phyloP scores from a whole-genome alignment of 495 filamentous ascomycete species.

The Barbatosphaeria neglecta region DNA sequence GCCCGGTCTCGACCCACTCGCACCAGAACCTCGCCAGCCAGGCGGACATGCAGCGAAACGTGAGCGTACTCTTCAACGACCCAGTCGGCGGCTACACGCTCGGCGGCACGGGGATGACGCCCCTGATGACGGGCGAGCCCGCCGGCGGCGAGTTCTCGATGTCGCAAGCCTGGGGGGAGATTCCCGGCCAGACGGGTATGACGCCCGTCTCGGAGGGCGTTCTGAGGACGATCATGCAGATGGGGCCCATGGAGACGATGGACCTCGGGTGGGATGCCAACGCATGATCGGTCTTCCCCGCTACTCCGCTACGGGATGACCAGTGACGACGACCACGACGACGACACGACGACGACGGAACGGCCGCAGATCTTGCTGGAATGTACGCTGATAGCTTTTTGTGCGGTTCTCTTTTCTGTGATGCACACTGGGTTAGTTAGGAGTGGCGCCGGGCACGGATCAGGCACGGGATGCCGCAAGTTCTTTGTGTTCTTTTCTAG shows the following conservation, averaged over 20 bases:
- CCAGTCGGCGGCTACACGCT: constrained; percentile 13
- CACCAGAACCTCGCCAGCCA: constrained; percentile 23
- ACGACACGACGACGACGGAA: background rate
- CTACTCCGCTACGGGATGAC: background rate
- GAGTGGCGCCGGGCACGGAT: too few relatives aligned
- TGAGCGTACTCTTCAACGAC: constrained; percentile 23
- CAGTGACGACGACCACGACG: background rate
- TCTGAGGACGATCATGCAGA: constrained; percentile 35
- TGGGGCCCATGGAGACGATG: constrained; percentile 32
- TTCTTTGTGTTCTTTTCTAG: background rate
- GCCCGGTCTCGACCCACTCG: constrained; percentile 26
- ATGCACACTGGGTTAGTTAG: too few relatives aligned
- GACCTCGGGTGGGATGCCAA: constrained; percentile 21
- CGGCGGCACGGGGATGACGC: constrained; percentile 18
- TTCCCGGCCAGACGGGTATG: constrained; percentile 26
- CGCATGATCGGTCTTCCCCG: constrained; percentile 1
- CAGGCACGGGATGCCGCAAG: too few relatives aligned
- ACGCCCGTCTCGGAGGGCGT: constrained; percentile 38
- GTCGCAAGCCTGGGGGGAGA: constrained; percentile 24
- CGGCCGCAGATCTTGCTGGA: background rate
- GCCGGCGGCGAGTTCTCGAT: constrained; percentile 21
- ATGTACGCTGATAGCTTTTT: background rate
- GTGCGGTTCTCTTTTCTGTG: background rate
- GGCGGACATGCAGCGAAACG: constrained; percentile 16
- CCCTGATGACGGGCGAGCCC: constrained; percentile 19